Percentiles rank a stretch among this genome's conserved stretches.
phyloP scores from a whole-genome alignment of 805 yeast genomes.

The Wickerhamiella parazyma region DNA sequence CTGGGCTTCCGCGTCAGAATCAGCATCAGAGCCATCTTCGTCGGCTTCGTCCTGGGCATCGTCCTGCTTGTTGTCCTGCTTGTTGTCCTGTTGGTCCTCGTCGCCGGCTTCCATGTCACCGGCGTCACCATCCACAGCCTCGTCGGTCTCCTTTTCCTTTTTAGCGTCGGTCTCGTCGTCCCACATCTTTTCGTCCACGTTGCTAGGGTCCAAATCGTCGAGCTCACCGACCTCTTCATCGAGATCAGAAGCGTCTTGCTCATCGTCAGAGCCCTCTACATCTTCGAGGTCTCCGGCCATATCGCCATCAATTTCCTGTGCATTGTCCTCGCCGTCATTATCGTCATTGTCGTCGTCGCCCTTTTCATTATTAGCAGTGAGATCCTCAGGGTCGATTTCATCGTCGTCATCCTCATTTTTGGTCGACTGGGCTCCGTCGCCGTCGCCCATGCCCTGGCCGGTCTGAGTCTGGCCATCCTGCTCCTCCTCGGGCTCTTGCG shows the following conservation, averaged over 20 bases:
- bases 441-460: slow-evolving; percentile 90
- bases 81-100: slow-evolving; percentile 20
- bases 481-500: slow-evolving; percentile 52
- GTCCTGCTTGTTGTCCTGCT: slow-evolving; percentile 24
- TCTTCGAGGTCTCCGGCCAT: slow-evolving; percentile 92
- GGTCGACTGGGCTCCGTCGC: slow-evolving; percentile 70
- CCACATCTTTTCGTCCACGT: slow-evolving; percentile 96
- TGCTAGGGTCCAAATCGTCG: slow-evolving; percentile 85
- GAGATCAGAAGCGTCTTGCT: slow-evolving; percentile 47
- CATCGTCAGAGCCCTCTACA: slow-evolving; percentile 43
- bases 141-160: slow-evolving; percentile 71
- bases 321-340: slow-evolving; percentile 72
- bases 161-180: slow-evolving; percentile 70
- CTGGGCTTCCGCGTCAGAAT: slow-evolving; percentile 54
- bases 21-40: slow-evolving; percentile 40
- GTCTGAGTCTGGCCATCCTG: slow-evolving; percentile 54
- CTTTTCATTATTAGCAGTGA: slow-evolving; percentile 54
- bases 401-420: slow-evolving; percentile 59
- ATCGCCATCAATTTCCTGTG: slow-evolving; percentile 90
- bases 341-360: slow-evolving; percentile 37
- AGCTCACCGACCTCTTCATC: slow-evolving; percentile 85
- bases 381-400: slow-evolving; percentile 79
- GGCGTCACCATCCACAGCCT: slow-evolving; percentile 37
- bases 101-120: slow-evolving; percentile 27
- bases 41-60: slow-evolving; percentile 31